Conservation (phyloP, 352 stramenopile species). For the Phytophthora syringae region DNA sequence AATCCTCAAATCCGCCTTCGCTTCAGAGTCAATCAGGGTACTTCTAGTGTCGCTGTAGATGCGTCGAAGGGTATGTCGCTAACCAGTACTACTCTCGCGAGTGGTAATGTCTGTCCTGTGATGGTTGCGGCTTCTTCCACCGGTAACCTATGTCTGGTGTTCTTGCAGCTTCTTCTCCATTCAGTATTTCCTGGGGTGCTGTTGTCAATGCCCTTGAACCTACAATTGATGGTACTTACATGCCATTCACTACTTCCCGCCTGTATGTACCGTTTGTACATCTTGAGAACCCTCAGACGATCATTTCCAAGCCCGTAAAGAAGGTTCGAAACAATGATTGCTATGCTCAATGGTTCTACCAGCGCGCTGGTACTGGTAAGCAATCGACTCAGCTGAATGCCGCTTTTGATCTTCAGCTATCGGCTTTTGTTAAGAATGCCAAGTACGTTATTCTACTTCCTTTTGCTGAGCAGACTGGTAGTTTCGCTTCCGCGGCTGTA, state of each 20-base stretch:
- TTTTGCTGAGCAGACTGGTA: background rate
- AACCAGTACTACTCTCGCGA: background rate
- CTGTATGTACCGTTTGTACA: slow-evolving; percentile 9
- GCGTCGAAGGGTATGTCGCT: background rate
- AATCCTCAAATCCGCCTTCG: slow-evolving; percentile 14
- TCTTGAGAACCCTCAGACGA: slow-evolving; percentile 2
- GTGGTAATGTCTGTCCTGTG: background rate
- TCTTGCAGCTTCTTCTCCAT: background rate
- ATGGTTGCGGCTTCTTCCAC: background rate
- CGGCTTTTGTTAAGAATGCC: background rate
- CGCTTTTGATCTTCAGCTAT: background rate
- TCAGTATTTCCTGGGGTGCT: slow-evolving; percentile 8
- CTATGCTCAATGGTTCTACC: background rate
- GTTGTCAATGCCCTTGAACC: slow-evolving; percentile 10
- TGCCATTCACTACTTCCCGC: slow-evolving; percentile 9
- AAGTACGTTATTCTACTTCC: background rate
- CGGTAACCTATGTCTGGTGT: slow-evolving; percentile 6
- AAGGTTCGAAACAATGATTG: background rate
- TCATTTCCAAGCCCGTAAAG: slow-evolving; percentile 13
- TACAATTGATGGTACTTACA: slow-evolving; percentile 13
- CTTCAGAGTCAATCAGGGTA: slow-evolving; percentile 11
- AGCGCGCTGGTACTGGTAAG: background rate
- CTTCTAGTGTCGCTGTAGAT: slow-evolving; percentile 3
- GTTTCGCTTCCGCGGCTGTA: background rate
- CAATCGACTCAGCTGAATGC: background rate